Percentiles rank a stretch among this genome's conserved stretches.
Conservation (phyloP, 345 rosid species). For the Combretum micranthum region DNA sequence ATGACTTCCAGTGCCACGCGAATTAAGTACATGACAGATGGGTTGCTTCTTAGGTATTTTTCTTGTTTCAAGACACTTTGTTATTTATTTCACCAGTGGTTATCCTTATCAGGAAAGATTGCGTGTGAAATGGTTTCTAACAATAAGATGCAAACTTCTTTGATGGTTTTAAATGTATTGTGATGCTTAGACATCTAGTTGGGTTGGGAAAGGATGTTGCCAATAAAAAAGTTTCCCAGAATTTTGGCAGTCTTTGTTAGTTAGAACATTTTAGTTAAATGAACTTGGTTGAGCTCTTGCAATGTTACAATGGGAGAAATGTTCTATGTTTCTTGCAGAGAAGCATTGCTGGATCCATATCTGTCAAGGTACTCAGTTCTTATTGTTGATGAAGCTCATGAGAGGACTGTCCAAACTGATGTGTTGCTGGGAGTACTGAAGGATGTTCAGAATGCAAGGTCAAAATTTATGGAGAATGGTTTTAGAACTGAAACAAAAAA, state of each 20-base stretch:
- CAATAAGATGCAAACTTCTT: no score
- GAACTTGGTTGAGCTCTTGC: neutral
- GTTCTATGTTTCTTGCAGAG: constrained; percentile 36
- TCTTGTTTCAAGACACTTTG: neutral
- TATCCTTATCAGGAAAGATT: no score
- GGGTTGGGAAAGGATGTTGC: no score
- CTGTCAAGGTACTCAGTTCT: constrained; percentile 79
- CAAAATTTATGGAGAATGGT: constrained; percentile 25
- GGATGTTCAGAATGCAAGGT: constrained; percentile 54
- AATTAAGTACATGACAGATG: constrained; percentile 94
- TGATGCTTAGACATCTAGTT: no score
- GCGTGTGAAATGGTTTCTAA: no score
- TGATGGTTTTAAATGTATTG: no score
- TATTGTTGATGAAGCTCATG: constrained; percentile 92
- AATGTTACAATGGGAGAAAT: neutral
- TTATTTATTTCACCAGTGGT: no score
- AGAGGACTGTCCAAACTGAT: constrained; percentile 92
- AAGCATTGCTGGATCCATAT: constrained; percentile 77
- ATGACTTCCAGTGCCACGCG: constrained; percentile 55
- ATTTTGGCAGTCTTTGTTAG: no score
- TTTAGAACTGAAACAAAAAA: constrained; percentile 18
- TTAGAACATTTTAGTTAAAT: no score
- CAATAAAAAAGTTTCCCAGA: no score
- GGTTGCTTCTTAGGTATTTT: constrained; percentile 62
- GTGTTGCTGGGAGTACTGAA: constrained; percentile 84